phyloP scores from a whole-genome alignment of 352 stramenopile species.

The Pythium periplocum region DNA sequence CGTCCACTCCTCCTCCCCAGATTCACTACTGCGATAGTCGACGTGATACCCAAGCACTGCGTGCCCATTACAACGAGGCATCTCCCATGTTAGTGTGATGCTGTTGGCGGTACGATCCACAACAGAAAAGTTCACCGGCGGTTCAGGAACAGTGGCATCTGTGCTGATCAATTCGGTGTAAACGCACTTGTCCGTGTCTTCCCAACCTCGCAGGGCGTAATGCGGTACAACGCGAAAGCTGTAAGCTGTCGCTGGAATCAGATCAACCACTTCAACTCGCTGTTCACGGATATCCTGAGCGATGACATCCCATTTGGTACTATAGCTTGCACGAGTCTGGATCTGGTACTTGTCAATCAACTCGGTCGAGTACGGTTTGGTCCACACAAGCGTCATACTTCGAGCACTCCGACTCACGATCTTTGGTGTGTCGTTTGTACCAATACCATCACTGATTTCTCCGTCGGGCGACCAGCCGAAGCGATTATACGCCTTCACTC shows the following conservation, averaged over 20 bases:
- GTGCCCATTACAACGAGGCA: conserved; percentile 48
- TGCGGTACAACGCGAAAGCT: conserved; percentile 48
- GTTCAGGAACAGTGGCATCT: conserved; percentile 27
- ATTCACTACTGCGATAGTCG: conserved; percentile 5
- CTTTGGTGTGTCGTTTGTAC: conserved; percentile 46
- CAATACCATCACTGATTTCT: conserved; percentile 42
- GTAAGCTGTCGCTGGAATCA: conserved; percentile 42
- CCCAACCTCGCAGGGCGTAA: conserved; percentile 28
- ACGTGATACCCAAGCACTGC: conserved; percentile 21
- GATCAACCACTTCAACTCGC: conserved; percentile 14
- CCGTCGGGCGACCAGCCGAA: conserved; percentile 48
- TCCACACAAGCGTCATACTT: conserved; percentile 40
- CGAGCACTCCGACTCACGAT: conserved; percentile 22
- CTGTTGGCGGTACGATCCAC: conserved; percentile 30
- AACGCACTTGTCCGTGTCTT: conserved; percentile 22
- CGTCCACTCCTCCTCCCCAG: conserved; percentile 4
- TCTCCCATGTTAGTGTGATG: conserved; percentile 34
- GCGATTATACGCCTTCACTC: conserved; percentile 33
- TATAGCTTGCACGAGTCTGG: conserved; percentile 27
- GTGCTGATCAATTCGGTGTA: conserved; percentile 27
- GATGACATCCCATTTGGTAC: conserved; percentile 27
- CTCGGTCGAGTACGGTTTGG: conserved; percentile 43
- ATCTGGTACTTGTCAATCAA: conserved; percentile 47
- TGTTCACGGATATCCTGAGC: conserved; percentile 19
- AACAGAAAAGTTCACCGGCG: conserved; percentile 23